A percentile compares a stretch with the other conserved stretches of the same genome.
phyloP scores from a whole-genome alignment of 148 eudicot genomes.

The Linanthus parryae region DNA sequence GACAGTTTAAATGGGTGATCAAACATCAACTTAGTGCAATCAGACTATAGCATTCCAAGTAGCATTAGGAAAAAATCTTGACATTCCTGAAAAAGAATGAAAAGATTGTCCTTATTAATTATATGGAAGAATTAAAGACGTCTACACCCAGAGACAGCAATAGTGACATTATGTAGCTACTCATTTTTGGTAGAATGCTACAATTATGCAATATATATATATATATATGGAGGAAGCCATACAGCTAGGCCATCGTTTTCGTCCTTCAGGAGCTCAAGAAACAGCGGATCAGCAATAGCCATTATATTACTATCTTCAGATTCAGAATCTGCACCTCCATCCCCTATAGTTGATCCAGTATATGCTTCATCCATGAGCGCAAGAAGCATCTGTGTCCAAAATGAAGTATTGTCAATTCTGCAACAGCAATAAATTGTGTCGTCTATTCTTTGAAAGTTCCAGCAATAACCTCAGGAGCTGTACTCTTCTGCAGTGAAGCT shows the following conservation, averaged over 20 bases:
- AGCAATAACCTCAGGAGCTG: conserved; percentile 82
- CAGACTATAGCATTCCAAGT: no score
- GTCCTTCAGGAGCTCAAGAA: conserved; percentile 96
- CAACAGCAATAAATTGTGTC: neutral
- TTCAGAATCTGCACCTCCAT: conserved; percentile 94
- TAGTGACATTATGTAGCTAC: no score
- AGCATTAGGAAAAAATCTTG: no score
- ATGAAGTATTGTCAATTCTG: conserved; percentile 7
- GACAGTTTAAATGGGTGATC: no score
- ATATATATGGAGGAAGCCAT: conserved; percentile 22
- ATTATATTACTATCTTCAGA: conserved; percentile 80
- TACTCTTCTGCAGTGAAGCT: conserved; percentile 91
- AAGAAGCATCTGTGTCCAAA: conserved; percentile 76
- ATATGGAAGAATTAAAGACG: no score
- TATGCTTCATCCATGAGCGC: conserved; percentile 99
- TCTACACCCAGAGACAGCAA: no score
- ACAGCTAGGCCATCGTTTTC: conserved; percentile 98
- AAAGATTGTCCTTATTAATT: no score
- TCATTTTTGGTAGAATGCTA: no score
- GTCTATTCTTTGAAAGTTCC: conserved; percentile 8
- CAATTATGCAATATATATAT: neutral
- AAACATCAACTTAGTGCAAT: no score
- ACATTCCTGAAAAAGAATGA: no score
- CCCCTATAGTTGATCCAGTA: conserved; percentile 95
- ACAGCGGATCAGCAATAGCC: conserved; percentile 84